Base-by-base conservation (phyloP, 768 basidiomycete genomes). In the Tricholoma hemisulphureum region DNA sequence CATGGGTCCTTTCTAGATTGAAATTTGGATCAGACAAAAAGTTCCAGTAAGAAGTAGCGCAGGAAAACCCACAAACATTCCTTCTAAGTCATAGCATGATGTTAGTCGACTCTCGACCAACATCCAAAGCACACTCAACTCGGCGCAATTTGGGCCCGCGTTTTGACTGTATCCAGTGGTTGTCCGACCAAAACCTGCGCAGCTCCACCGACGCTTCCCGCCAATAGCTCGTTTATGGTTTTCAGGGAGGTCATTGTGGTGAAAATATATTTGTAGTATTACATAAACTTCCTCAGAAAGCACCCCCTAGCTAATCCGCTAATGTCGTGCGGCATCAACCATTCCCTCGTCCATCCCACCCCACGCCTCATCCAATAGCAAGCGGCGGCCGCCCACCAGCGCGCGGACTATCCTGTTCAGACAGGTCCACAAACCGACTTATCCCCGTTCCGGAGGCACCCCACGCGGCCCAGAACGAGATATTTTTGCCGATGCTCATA, bases 121-220 rank as follows among this genome's bases (percentile, higher is more conserved):
- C 9, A 63, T 10, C n/a, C 43, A 24, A 29, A 58, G 34, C 20
- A 55, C 59, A 60, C 75, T 78, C 65, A 65, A 94, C 94, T 85
- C 16, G 91, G 89, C 32, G 91, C 89, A 63, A 88, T 87, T 71
- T 95, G 92, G 10, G 93, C 91, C 51, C 93, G 82, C 21, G 92
- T 93, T 78, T 94, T 94, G 70, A 94, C 72, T 0, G 93, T 94
- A 67, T 94, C 93, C 24, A 95, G 77, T 1, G 92, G 93, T 63
- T 96, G 95, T 2, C 95, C 94, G n/a, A 95, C 89, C 10, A 98
- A 77, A 11, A 98, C 95, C 65, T 98, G 96, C 0, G 92, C 88
- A 2, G 94, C 94, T n/a, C 96, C 96, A 29, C 86, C 95, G 6
- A 93, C 82, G 69, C 90, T 92, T 5, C 95, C 95, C 0, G 95